Conservation (phyloP, 768 basidiomycete species). For the Amanita exitialis region DNA sequence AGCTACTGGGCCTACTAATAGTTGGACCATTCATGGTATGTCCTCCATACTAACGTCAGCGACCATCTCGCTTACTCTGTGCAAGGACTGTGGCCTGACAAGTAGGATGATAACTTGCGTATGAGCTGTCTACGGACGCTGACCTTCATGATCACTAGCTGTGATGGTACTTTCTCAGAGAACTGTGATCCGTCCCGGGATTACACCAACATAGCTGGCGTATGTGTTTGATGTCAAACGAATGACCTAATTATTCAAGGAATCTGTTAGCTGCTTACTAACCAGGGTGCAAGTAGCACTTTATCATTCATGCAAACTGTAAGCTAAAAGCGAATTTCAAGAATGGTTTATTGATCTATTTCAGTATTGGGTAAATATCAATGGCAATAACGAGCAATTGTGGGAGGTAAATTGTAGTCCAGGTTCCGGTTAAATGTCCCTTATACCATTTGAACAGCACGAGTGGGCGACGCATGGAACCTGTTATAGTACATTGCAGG, state of each 20-base stretch:
- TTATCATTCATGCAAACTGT: conserved; percentile 4
- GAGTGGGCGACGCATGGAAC: conserved; percentile 6
- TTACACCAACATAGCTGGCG: conserved; percentile 13
- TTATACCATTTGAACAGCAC: background rate
- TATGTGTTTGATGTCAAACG: conserved; percentile 1
- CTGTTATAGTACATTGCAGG: conserved; percentile 1
- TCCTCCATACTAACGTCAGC: too few relatives aligned
- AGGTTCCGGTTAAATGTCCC: background rate
- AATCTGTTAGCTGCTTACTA: conserved; percentile 1
- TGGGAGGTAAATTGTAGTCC: background rate
- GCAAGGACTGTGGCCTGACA: conserved; percentile 4
- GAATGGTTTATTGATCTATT: background rate
- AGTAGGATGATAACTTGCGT: background rate
- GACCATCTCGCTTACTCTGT: background rate
- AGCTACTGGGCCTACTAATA: background rate
- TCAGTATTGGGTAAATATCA: conserved; percentile 3
- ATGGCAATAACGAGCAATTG: conserved; percentile 2
- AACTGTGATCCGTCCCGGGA: conserved; percentile 18
- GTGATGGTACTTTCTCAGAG: conserved; percentile 10
- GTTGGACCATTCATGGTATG: conserved; percentile 6
- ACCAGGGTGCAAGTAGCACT: conserved; percentile 2
- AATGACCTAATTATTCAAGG: background rate
- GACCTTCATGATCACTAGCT: background rate
- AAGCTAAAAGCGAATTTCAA: background rate
- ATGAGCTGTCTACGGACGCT: background rate